Evolutionary conservation across 1,284 basidiomycete species (phyloP).

Genomic region (Acaromyces ingoldii): DNA sequence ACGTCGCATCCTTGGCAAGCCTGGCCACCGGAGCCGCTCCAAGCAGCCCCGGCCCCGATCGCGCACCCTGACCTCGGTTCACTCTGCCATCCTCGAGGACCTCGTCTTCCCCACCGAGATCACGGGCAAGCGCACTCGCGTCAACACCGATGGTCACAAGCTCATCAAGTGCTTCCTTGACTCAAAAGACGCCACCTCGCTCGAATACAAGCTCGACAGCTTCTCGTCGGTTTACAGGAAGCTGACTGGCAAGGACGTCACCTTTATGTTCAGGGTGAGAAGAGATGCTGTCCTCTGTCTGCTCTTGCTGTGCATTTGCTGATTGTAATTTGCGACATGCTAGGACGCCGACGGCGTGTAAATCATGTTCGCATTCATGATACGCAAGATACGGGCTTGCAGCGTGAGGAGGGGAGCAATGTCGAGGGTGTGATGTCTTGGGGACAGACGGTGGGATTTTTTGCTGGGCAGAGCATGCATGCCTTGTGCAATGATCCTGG

Average conservation of each 20-base stretch:
- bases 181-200: conserved; percentile 93
- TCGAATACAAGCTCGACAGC: conserved; percentile 99
- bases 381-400: too few species aligned
- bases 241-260: conserved; percentile 88
- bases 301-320: too few species aligned
- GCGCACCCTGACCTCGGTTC: conserved; percentile 94
- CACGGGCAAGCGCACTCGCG: conserved; percentile 90
- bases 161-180: conserved; percentile 68
- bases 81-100: conserved; percentile 97
- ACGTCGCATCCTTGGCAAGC: conserved; percentile 96
- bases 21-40: conserved; percentile 83
- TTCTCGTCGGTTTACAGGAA: conserved; percentile 92
- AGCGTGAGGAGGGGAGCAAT: too few species aligned
- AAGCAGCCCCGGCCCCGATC: conserved; percentile 95
- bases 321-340: too few species aligned
- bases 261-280: conserved; percentile 26
- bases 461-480: too few species aligned
- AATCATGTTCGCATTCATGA: too few species aligned
- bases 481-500: too few species aligned
- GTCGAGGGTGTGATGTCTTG: too few species aligned
- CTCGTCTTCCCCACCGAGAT: conserved; percentile 99
- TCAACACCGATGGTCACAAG: conserved; percentile 50
- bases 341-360: too few species aligned
- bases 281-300: too few species aligned
- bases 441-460: too few species aligned